A percentile compares a stretch with the other conserved stretches of the same genome.
These are phyloP conservation scores for Ambrosia trifida DNA, from an alignment of 129 eudicot species.

Conservation along the genomic window DNA sequence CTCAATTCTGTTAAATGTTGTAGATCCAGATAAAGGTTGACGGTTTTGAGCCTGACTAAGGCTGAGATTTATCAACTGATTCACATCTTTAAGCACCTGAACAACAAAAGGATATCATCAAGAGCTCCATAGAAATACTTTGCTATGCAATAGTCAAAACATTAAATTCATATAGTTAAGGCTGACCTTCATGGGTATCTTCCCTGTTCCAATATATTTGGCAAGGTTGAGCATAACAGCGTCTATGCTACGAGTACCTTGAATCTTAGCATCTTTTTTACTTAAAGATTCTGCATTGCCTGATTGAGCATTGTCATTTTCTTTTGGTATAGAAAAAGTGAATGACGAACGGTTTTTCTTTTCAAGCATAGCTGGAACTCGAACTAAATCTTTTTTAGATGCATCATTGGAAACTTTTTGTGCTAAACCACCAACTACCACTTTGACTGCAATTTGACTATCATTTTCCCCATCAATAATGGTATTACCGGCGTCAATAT, in stretches of 20 bases:
- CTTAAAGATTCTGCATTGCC: conserved; percentile 38
- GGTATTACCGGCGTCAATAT: conserved; percentile 46
- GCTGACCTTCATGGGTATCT: conserved; percentile 79
- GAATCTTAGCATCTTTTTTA: conserved; percentile 43
- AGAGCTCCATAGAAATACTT: not conserved
- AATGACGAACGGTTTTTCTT: conserved; percentile 61
- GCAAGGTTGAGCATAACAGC: conserved; percentile 70
- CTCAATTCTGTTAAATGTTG: conserved; percentile 85
- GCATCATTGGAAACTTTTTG: conserved; percentile 41
- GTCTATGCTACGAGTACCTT: conserved; percentile 52
- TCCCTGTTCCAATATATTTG: conserved; percentile 61
- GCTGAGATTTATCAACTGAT: conserved; percentile 58
- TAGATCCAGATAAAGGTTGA: conserved; percentile 81
- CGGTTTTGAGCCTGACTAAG: conserved; percentile 60
- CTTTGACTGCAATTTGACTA: conserved; percentile 60
- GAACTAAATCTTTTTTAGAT: conserved; percentile 51
- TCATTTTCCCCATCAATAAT: conserved; percentile 48
- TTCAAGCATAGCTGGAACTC: conserved; percentile 86
- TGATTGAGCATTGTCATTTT: conserved; percentile 38
- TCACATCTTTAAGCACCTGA: conserved; percentile 78
- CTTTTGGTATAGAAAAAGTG: conserved; percentile 66
- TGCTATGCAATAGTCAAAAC: conserved; percentile 1
- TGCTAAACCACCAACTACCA: conserved; percentile 52
- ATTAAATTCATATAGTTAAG: conserved; percentile 11
- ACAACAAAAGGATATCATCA: conserved; percentile 19